These are phyloP conservation scores for Paecilomyces formosus DNA, from an alignment of 2,329 filamentous ascomycete genomes.

Conservation along the genomic window DNA sequence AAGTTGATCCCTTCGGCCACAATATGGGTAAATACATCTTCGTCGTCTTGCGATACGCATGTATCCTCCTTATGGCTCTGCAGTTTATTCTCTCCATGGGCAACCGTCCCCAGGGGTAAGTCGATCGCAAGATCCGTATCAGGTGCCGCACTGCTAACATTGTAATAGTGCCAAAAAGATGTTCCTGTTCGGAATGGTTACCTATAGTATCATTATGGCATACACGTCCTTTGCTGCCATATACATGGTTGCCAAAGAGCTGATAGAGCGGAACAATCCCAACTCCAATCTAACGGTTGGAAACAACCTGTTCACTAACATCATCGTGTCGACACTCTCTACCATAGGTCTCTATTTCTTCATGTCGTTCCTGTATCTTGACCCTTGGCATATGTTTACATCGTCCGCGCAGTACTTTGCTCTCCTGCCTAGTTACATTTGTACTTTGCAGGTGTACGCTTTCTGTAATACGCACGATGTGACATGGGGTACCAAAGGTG, in stretches of 20 bases:
- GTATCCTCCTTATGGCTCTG: constrained; percentile 78
- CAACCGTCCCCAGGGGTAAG: constrained; percentile 81
- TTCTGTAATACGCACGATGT: constrained; percentile 99
- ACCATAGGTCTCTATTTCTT: constrained; percentile 92
- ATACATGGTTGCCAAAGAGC: constrained; percentile 81
- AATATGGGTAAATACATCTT: constrained; percentile 80
- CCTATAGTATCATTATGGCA: constrained; percentile 90
- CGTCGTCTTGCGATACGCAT: constrained; percentile 73
- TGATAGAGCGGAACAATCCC: constrained; percentile 46
- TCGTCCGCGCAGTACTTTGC: constrained; percentile 86
- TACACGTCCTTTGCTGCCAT: constrained; percentile 88
- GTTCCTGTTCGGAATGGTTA: constrained; percentile 78
- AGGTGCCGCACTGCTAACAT: neutral
- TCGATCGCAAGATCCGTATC: neutral
- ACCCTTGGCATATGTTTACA: constrained; percentile 99
- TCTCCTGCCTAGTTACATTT: constrained; percentile 87
- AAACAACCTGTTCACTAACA: constrained; percentile 88
- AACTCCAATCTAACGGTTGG: constrained; percentile 53
- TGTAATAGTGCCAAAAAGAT: constrained; percentile 63
- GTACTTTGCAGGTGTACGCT: constrained; percentile 93
- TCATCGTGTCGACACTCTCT: constrained; percentile 81
- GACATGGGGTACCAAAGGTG: constrained; percentile 97
- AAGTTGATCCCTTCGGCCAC: constrained; percentile 86
- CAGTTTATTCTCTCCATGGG: constrained; percentile 97
- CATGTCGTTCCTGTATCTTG: constrained; percentile 93